Base-by-base conservation (phyloP, 2,329 filamentous ascomycete species). In the Raffaelea deltoideospora region DNA sequence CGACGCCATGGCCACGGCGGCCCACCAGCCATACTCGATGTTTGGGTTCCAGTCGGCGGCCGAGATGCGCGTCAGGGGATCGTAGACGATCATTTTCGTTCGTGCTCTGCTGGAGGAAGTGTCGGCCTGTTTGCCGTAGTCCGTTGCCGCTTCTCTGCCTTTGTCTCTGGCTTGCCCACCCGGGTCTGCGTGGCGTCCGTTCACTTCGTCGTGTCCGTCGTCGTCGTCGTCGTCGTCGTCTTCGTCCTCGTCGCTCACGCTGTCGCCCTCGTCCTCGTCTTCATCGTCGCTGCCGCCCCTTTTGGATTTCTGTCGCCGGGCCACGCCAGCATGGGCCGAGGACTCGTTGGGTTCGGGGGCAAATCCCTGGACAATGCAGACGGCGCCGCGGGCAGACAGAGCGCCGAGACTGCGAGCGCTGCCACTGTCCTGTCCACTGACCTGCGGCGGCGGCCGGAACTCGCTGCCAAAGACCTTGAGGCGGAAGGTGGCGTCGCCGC, bases 1-100 rank as follows among this genome's bases (percentile, higher is more conserved):
- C 21, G 74, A 80, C 0, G 66, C 78, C 64, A 79, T 66, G 0
- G 72, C 75, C 4, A 68, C 69, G 10, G 75, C 75, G 3, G 72
- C 74, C 76, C 78, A 80, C 45, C 67, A 76, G 11, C 75, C 73
- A 46, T 65, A 76, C n/a, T 63, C 58, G 26, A 63, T 51, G 46
- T 82, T 81, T 2, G 76, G 74, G 48, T 82, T 82, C 78, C 78
- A 83, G 29, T 67, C 65, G 19, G 79, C 57, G 2, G 65, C 60
- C 5, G 74, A 74, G 43, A 82, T 59, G 33, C 76, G 66, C 10
- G 72, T 77, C 43, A 67, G 58, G 33, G 77, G 68, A 38, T 82
- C 77, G 46, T 76, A 68, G 10, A 79, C n/a, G n/a, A n/a, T n/a
- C n/a, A n/a, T n/a, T n/a, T n/a, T n/a, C n/a, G n/a, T n/a, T 61